Conservation (phyloP, 2,329 filamentous ascomycete species). For the Myotisia sp. region DNA sequence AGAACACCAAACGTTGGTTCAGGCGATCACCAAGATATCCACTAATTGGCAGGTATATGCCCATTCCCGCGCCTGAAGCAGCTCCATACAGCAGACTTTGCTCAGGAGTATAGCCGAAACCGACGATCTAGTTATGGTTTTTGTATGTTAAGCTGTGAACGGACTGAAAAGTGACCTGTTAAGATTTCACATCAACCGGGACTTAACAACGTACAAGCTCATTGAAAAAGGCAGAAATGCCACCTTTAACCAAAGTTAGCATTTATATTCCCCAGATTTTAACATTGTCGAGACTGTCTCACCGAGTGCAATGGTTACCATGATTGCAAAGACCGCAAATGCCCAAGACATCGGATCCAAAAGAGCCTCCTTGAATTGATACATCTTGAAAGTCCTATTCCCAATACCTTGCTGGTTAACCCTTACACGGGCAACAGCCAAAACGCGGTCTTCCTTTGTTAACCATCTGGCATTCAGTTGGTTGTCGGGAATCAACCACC, state of each 20-base stretch:
- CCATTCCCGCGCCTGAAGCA: constrained; percentile 51
- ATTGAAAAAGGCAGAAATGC: constrained; percentile 44
- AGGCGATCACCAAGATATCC: constrained; percentile 44
- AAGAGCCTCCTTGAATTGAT: constrained; percentile 49
- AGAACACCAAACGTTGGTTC: constrained; percentile 44
- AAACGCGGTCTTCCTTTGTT: constrained; percentile 49
- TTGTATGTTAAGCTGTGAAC: too few relatives aligned
- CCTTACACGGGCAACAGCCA: constrained; percentile 57
- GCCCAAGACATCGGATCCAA: constrained; percentile 47
- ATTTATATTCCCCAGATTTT: background rate
- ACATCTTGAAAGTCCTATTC: constrained; percentile 53
- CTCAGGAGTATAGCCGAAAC: constrained; percentile 50
- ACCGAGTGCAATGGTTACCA: constrained; percentile 46
- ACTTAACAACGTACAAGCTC: constrained; percentile 26
- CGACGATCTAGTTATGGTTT: constrained; percentile 39
- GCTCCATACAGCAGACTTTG: constrained; percentile 51
- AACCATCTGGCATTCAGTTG: constrained; percentile 49
- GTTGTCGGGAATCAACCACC: constrained; percentile 43
- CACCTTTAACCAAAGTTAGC: constrained; percentile 30
- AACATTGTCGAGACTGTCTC: constrained; percentile 8
- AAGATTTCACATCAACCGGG: background rate
- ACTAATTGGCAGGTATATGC: constrained; percentile 42
- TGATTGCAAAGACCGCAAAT: constrained; percentile 43
- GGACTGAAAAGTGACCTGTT: too few relatives aligned
- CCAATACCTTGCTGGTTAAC: constrained; percentile 64